Evolutionary conservation across 2,329 filamentous ascomycete species (phyloP).

Genomic region (Eutypella sp.): DNA sequence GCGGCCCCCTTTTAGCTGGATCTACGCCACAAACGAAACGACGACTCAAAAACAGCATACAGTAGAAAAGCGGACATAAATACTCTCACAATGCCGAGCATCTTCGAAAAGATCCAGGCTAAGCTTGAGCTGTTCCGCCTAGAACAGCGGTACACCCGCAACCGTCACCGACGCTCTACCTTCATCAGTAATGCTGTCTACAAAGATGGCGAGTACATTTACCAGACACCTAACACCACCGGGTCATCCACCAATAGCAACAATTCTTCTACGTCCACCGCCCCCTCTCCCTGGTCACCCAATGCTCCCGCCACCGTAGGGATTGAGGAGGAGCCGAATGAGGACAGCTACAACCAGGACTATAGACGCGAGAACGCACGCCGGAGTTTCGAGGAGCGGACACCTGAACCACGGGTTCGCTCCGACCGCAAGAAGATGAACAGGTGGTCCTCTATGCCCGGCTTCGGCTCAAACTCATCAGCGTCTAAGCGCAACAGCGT

Average conservation of each 20-base stretch:
- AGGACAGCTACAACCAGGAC: not conserved
- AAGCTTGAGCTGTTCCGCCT: conserved; percentile 89
- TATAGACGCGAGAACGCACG: too few relatives aligned
- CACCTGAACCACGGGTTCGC: conserved; percentile 17
- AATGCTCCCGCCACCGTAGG: not conserved
- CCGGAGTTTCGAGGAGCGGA: conserved; percentile 21
- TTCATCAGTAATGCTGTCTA: conserved; percentile 88
- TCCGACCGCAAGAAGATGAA: conserved; percentile 41
- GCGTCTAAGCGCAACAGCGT: conserved; percentile 25
- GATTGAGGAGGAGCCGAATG: conserved; percentile 12
- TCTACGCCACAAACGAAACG: too few relatives aligned
- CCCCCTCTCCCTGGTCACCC: conserved; percentile 15
- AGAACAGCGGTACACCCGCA: conserved; percentile 89
- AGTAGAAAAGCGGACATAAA: too few relatives aligned
- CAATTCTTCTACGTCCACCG: conserved; percentile 13
- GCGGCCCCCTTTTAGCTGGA: too few relatives aligned
- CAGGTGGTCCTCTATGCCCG: conserved; percentile 52
- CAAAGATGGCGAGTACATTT: conserved; percentile 93
- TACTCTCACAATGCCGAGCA: conserved; percentile 32
- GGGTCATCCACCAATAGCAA: conserved; percentile 48
- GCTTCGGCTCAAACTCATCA: conserved; percentile 39
- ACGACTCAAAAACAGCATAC: too few relatives aligned
- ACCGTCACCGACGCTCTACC: conserved; percentile 78
- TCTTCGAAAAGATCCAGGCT: conserved; percentile 57
- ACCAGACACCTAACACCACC: conserved; percentile 58